phyloP scores from a whole-genome alignment of 129 eudicot genomes.

The Lactuca saligna region DNA sequence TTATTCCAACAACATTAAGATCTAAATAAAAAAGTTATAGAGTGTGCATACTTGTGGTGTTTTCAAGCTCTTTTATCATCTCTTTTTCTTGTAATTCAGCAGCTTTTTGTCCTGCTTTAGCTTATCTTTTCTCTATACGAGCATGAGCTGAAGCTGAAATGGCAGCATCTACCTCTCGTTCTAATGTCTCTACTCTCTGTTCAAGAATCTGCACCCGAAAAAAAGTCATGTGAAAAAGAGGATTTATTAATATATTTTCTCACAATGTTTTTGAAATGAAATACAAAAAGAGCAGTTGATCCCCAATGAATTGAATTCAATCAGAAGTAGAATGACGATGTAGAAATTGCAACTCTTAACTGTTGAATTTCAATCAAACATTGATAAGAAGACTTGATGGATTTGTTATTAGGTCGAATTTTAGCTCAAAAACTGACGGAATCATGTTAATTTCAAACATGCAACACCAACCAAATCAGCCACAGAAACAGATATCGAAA shows the following conservation, averaged over 20 bases:
- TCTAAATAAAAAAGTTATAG: neutral
- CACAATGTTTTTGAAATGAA: too few relatives aligned
- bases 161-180: slow-evolving; percentile 70
- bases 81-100: slow-evolving; percentile 61
- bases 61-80: slow-evolving; percentile 66
- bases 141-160: slow-evolving; percentile 79
- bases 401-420: neutral
- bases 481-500: too few relatives aligned
- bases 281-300: too few relatives aligned
- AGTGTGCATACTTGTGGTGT: slow-evolving; percentile 60
- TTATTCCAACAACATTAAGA: too few relatives aligned
- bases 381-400: too few relatives aligned
- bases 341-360: neutral
- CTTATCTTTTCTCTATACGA: slow-evolving; percentile 65
- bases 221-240: neutral
- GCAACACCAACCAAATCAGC: too few relatives aligned
- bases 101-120: slow-evolving; percentile 71
- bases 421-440: too few relatives aligned
- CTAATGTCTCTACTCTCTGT: slow-evolving; percentile 65
- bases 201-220: slow-evolving; percentile 52
- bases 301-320: too few relatives aligned
- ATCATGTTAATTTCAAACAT: too few relatives aligned
- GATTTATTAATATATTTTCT: neutral
- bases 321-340: neutral
- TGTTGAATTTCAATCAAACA: too few relatives aligned